Conservation (phyloP, 192 early-diverging fungal genomes). For the Coemansia sp. region DNA sequence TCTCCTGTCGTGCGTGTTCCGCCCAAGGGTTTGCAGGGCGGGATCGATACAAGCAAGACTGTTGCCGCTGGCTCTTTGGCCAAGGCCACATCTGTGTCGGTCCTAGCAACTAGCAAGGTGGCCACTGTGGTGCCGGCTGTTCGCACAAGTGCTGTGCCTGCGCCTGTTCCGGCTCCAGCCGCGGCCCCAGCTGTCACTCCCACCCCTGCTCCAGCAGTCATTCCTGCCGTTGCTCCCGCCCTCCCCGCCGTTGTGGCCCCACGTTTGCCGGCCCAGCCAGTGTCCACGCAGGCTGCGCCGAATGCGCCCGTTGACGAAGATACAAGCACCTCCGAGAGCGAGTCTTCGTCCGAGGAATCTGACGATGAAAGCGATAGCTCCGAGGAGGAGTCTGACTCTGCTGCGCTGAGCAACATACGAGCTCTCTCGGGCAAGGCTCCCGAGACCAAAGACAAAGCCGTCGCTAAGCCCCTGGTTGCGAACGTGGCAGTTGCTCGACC, state of each 20-base stretch:
- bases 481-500: background rate
- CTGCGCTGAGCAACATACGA: background rate
- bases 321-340: constrained; percentile 2
- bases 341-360: background rate
- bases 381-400: constrained; percentile 3
- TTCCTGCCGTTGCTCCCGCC: background rate
- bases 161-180: background rate
- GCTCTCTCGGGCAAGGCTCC: background rate
- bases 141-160: background rate
- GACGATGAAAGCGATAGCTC: constrained; percentile 17
- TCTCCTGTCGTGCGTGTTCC: background rate
- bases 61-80: background rate
- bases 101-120: background rate
- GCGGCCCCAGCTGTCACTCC: background rate
- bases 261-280: background rate
- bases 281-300: background rate
- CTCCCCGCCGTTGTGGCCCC: background rate
- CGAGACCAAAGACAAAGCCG: background rate
- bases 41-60: background rate
- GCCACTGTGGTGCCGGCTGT: background rate
- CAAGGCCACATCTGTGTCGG: background rate
- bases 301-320: background rate
- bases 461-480: background rate
- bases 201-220: background rate
- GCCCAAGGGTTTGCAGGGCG: background rate